Base-by-base conservation (phyloP, 177 flowering plant species). In the Vitis hybrid region DNA sequence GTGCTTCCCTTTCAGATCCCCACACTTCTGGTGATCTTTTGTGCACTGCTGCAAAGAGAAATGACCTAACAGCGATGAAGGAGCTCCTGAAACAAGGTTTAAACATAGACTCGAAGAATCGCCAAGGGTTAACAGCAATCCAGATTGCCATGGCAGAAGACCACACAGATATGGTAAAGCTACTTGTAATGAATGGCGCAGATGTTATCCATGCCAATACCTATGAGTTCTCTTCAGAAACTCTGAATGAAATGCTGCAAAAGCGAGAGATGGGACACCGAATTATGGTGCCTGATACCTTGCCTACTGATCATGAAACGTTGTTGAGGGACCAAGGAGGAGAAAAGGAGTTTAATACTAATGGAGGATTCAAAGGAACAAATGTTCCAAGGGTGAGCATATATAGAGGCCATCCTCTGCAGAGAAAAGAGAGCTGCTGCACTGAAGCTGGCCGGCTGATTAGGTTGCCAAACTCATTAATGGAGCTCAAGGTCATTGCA, bases 401-500 rank as follows among this genome's bases (percentile, higher is more conserved):
- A 32, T 91, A 88, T 46, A 85, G 79, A 80, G 91, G 93, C n/a
- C 93, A 91, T 85, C 97, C 94, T 13, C 4, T 72, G 48, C 70
- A 65, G 58, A 90, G 97, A 65, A 87, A 68, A 66, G 73, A 75
- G 4, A 64, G 10, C 5, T 12, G 72, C 66, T 74, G 78, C 79
- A 70, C 4, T 21, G 85, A 83, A 67, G 66, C 86, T 56, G 98
- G 97, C 54, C 90, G 76, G 73, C 76, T 94, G 58, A 86, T 94
- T 10, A 83, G 64, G 71, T 58, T 94, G 81, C 97, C 98, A 30
- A 72, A 12, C 59, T 84, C 97, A 27, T 35, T 92, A 15, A 81
- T 78, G 51, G 95, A 90, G 69, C 92, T 92, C 76, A 90, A 87
- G 81, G 76, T 6, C n/a, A 76, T 88, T 78, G 97, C 97, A 84